Base-by-base conservation (phyloP, 495 filamentous ascomycete genomes). In the Neurospora pannonica region DNA sequence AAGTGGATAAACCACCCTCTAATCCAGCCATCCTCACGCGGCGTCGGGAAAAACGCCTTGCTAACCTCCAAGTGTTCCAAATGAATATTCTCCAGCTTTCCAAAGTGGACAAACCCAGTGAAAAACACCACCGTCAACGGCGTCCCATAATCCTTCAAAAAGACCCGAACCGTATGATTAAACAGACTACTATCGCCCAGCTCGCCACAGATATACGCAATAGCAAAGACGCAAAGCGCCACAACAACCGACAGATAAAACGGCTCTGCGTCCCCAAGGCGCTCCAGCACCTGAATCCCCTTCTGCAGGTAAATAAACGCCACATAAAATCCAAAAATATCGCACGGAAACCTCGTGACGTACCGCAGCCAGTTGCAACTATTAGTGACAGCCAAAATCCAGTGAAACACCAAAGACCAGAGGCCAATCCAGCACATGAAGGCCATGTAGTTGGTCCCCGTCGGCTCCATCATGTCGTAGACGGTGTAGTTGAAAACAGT, bases 401-500 rank as follows among this genome's bases (percentile, higher is more conserved):
- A 93, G 80, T 96, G 93, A 85, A 95, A 92, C 28, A 93, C 83
- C 71, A 94, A 82, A 0, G 92, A 91, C 93, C 93, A 96, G 85
- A 96, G 84, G 54, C 92, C 92, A 78, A 95, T 91, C 91, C 92
- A 94, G 77, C 89, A 90, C 92, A 96, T 94, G 75, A 96, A 96
- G 15, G 89, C 88, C 70, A 94, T 87, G 79, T 93, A 95, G 73
- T 92, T 90, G 17, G 82, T 84, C 2, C 91, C 92, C 2, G 88
- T 86, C 9, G 91, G 90, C 2, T 82, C 78, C 76, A 96, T 90
- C 75, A 96, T 95, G 80, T 94, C 90, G 81, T 93, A 95, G 7
- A 95, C 92, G 2, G 93, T 96, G 75, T 94, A 94, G 78, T 94
- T 95, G 76, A 95, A 95, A 24, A 95, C 92, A 19, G 93, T 94